phyloP scores from a whole-genome alignment of 306 rosid species.

The Astragalus glycyphyllos region DNA sequence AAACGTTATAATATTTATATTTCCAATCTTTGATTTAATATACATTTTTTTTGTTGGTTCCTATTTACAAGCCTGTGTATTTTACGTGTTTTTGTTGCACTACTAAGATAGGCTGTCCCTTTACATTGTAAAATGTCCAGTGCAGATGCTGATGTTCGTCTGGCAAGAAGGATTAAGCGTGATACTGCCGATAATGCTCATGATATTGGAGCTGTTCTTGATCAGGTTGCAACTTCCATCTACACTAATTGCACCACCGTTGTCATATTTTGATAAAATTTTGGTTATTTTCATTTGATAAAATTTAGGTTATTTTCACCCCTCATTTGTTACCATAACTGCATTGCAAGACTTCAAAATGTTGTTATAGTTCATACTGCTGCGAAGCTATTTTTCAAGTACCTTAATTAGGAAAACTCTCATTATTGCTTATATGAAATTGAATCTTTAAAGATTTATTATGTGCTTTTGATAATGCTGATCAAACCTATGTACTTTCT shows the following conservation, averaged over 20 bases:
- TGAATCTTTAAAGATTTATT: too few relatives aligned
- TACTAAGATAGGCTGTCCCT: slow-evolving; percentile 61
- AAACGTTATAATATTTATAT: too few relatives aligned
- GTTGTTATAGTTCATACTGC: slow-evolving; percentile 28
- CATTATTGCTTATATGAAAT: background rate
- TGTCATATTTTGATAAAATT: background rate
- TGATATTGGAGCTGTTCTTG: slow-evolving; percentile 90
- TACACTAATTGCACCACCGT: slow-evolving; percentile 28
- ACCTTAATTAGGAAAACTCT: slow-evolving; percentile 38
- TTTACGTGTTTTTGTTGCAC: slow-evolving; percentile 24
- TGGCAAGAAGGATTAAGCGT: slow-evolving; percentile 96
- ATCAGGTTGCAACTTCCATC: slow-evolving; percentile 71
- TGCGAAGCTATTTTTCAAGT: slow-evolving; percentile 2
- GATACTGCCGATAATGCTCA: slow-evolving; percentile 86
- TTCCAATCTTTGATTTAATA: too few relatives aligned
- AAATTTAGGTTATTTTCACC: too few relatives aligned
- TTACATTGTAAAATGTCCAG: slow-evolving; percentile 82
- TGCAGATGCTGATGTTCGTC: slow-evolving; percentile 99
- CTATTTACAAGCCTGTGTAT: slow-evolving; percentile 22
- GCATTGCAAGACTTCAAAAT: slow-evolving; percentile 29
- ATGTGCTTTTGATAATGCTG: slow-evolving; percentile 2
- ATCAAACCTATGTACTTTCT: slow-evolving; percentile 22
- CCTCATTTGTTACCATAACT: slow-evolving; percentile 6
- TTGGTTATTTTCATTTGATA: too few relatives aligned
- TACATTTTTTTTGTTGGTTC: slow-evolving; percentile 9